phyloP scores from a whole-genome alignment of 495 filamentous ascomycete genomes.

The Staphylotrichum tortipilum region DNA sequence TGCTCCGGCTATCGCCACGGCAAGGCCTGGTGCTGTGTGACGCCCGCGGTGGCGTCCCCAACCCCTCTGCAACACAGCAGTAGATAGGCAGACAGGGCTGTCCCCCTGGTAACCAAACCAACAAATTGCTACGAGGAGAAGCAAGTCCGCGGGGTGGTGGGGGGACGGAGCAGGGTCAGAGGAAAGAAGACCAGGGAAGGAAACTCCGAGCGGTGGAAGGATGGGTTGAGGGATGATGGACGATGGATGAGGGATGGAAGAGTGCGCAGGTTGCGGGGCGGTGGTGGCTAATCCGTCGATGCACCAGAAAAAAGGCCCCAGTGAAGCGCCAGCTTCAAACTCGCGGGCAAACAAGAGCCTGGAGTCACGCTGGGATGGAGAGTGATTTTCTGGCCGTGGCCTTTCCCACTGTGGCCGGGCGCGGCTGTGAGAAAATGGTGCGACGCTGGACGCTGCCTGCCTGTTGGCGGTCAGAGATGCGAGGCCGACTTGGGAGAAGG shows the following conservation, averaged over 20 bases:
- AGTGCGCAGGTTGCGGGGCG: too few species aligned
- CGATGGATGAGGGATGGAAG: too few species aligned
- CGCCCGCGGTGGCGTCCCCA: too few species aligned
- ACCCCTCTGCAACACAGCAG: too few species aligned
- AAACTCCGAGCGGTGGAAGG: background rate
- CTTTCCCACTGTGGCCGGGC: conserved; percentile 2
- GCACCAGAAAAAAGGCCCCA: background rate
- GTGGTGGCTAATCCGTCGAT: too few species aligned
- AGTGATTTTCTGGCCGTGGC: too few species aligned
- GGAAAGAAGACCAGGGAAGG: background rate
- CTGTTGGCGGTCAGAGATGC: too few species aligned
- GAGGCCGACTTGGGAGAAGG: background rate
- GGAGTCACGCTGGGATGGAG: background rate
- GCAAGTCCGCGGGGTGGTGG: too few species aligned
- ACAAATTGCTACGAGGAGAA: background rate
- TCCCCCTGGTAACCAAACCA: too few species aligned
- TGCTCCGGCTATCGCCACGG: background rate
- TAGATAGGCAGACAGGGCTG: background rate
- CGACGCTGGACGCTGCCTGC: too few species aligned
- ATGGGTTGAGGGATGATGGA: too few species aligned
- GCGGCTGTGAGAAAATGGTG: background rate
- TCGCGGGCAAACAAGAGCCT: background rate
- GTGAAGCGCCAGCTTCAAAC: background rate
- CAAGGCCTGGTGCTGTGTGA: background rate
- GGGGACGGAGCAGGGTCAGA: too few species aligned